phyloP scores from a whole-genome alignment of 495 filamentous ascomycete genomes.

The Hyaloscypha variabilis region DNA sequence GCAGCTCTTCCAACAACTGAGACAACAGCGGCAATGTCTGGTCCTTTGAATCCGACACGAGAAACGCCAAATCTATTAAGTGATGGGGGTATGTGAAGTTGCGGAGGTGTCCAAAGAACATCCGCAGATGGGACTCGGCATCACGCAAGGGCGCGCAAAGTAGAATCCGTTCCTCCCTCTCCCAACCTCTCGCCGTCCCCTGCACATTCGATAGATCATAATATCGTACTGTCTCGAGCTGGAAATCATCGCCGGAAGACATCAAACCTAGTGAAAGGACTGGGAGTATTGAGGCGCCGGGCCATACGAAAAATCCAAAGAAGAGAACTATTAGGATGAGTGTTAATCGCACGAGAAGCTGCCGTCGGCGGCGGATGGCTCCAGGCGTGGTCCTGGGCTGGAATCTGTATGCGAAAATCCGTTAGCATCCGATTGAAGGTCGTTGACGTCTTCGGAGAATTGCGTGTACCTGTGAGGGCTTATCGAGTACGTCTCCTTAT shows the following conservation, averaged over 20 bases:
- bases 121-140: slow-evolving; percentile 87
- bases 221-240: slow-evolving; percentile 92
- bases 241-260: slow-evolving; percentile 66
- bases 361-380: slow-evolving; percentile 71
- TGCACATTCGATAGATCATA: slow-evolving; percentile 93
- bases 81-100: slow-evolving; percentile 99
- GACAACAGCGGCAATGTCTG: slow-evolving; percentile 77
- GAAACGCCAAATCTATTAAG: slow-evolving; percentile 92
- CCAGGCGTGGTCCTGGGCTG: slow-evolving; percentile 78
- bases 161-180: slow-evolving; percentile 90
- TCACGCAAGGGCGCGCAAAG: slow-evolving; percentile 95
- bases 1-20: slow-evolving; percentile 75
- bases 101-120: slow-evolving; percentile 96
- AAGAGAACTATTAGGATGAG: slow-evolving; percentile 52
- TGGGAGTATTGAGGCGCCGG: slow-evolving; percentile 70
- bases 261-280: slow-evolving; percentile 75
- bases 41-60: slow-evolving; percentile 98
- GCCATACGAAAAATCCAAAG: slow-evolving; percentile 64
- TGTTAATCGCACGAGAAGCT: slow-evolving; percentile 70
- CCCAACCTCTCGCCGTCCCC: slow-evolving; percentile 90
- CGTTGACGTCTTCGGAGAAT: slow-evolving; percentile 5
- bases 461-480: slow-evolving; percentile 78
- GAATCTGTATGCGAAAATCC: slow-evolving; percentile 59
- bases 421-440: slow-evolving; percentile 11
- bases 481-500: slow-evolving; percentile 72